Evolutionary conservation across 164 flowering plant genomes (phyloP), one percentile per base, ranked within the genome.

Genomic region (Brasenia schreberi): DNA sequence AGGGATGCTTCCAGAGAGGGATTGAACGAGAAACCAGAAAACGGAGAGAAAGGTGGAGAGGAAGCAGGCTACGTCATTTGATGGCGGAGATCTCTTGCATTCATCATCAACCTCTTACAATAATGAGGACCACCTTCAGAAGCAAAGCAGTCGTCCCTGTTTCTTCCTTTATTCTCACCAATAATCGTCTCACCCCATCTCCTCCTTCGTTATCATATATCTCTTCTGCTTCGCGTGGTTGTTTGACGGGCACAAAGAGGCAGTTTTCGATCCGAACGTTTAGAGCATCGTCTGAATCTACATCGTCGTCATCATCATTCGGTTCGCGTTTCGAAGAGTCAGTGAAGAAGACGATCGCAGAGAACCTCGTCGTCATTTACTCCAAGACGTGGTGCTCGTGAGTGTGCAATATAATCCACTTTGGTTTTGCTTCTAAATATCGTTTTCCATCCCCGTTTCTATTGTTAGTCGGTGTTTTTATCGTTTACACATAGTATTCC

Each of bases 381-480:
- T 93, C 98, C 70, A 93, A 93, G 74, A 84, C 87, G 27, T 93
- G 96, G 97, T 93, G 98, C 67, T 89, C 98, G 97, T 93, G 74
- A 83, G 98, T 89, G 63, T 61, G 6, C 9, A 19, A 60, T 1
- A n/a, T 2, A 7, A 45, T 45, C 53, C 53, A 45, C 53, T 12
- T 45, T 45, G 27, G 2, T 23, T 23, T 23, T 23, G 43, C 71
- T 52, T 53, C 43, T 62, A 7, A 52, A 58, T 72, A 19, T 67
- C 56, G 18, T 67, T 12, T 23, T 23, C 0, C 27, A 23, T 23
- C 27, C n/a, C 45, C 7, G 44, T n/a, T 43, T 66, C 18, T 19
- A 44, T 33, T 43, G 5, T 27, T 1, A n/a, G 7, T n/a, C 68
- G 43, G 1, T 68, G 23, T 6, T 49, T 69, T 59, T 68, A 39